Percentiles rank a stretch among this genome's conserved stretches.
These are phyloP conservation scores for Ceriops tagal DNA, from an alignment of 345 rosid genomes.

Conservation along the genomic window DNA sequence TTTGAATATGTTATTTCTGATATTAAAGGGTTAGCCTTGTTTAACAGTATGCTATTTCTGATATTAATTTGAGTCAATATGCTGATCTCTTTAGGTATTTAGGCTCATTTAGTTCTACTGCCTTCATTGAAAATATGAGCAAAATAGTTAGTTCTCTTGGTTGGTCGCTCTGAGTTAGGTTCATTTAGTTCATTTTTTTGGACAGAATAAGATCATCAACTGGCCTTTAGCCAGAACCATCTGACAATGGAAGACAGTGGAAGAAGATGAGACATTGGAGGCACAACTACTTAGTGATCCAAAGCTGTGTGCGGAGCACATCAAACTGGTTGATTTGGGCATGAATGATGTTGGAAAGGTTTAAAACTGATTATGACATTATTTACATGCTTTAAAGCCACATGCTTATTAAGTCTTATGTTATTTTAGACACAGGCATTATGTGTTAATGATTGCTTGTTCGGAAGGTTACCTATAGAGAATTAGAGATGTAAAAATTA, in stretches of 20 bases:
- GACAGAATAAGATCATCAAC: conserved; percentile 73
- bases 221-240: conserved; percentile 86
- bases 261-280: conserved; percentile 58
- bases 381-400: background rate
- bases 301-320: conserved; percentile 87
- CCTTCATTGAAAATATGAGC: background rate
- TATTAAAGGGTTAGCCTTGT: too few relatives aligned
- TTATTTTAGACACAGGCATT: background rate
- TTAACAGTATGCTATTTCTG: background rate
- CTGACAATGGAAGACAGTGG: conserved; percentile 63
- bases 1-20: too few relatives aligned
- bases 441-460: too few relatives aligned
- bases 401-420: background rate
- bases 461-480: too few relatives aligned
- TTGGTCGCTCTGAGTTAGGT: background rate
- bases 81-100: background rate
- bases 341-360: conserved; percentile 93
- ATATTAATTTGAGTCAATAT: background rate
- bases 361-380: background rate
- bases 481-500: too few relatives aligned
- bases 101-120: background rate
- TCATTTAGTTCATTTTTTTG: background rate
- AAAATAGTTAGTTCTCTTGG: background rate
- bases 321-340: conserved; percentile 87
- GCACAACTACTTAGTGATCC: conserved; percentile 51